Base-by-base conservation (phyloP, 257 asterid species). In the Primulina huaijiensis region DNA sequence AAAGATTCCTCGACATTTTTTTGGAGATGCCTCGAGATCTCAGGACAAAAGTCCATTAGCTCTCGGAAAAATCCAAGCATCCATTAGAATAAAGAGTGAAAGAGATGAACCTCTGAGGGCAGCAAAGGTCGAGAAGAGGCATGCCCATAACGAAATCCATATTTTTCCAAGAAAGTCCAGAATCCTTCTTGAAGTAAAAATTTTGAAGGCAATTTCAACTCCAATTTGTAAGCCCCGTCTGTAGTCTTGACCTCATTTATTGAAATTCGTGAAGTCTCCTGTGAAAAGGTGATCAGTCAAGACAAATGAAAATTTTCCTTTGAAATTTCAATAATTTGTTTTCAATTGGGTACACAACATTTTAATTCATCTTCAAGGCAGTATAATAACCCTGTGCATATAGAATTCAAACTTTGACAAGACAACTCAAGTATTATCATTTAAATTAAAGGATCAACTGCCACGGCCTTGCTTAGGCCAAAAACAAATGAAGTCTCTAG, bases 201-300 rank as follows among this genome's bases (percentile, higher is more conserved):
- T 80, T 77, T 86, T 73, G 92, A 71, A 43, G 98, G 99, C 33
- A 90, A 70, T 78, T 86, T 85, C 76, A 93, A 73, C 76, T 87
- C 89, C 81, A 93, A 84, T 75, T 78, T 87, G 74, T 74, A 80
- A 52, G 96, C 96, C 60, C 97, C 97, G 56, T 90, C 97, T 19
- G 83, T 74, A 68, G 83, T 87, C 82, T 83, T 89, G 34, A 72
- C 77, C 69, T 88, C 95, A 23, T 79, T 62, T 65, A 93, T 74
- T 27, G 95, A 75, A 38, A 89, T 70, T 78, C 81, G 92, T 37
- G 94, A 79, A 59, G 84, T 79, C 64, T 89, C 99, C 99, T 93
- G 85, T 84, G 77, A 74, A 73, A 64, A 63, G 65, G 60, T 63
- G 43, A 75, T 65, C 34, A 69, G 55, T 62, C 65, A 67, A 73